phyloP scores from a whole-genome alignment of 2,329 filamentous ascomycete genomes.

The Diaporthe destruens region DNA sequence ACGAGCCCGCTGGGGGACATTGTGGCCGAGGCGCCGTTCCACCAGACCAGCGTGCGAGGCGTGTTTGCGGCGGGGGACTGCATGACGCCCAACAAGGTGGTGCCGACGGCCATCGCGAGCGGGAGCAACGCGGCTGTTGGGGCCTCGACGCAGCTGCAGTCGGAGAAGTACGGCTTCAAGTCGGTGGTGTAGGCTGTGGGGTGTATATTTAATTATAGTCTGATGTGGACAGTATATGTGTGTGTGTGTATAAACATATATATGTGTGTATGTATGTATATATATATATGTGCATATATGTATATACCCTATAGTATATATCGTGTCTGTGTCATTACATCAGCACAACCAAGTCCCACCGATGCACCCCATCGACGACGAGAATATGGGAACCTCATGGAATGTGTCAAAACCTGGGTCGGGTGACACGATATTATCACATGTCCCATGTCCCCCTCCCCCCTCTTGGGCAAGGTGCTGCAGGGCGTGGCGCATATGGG shows the following conservation, averaged over 20 bases:
- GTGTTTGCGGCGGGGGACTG: conserved; percentile 38
- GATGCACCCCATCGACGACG: not conserved
- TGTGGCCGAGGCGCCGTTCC: conserved; percentile 19
- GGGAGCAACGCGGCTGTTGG: conserved; percentile 32
- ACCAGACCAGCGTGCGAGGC: conserved; percentile 33
- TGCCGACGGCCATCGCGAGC: conserved; percentile 27
- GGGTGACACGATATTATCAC: conserved; percentile 15
- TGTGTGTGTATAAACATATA: no score
- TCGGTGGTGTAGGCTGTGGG: conserved; percentile 7
- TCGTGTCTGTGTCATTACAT: no score
- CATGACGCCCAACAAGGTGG: conserved; percentile 35
- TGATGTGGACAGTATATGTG: no score
- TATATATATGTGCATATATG: no score
- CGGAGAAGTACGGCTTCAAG: conserved; percentile 23
- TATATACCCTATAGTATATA: no score
- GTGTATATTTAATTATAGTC: no score
- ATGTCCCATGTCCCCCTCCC: no score
- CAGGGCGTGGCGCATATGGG: not conserved
- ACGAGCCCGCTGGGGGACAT: conserved; percentile 30
- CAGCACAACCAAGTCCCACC: no score
- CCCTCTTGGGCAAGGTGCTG: not conserved
- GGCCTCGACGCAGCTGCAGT: conserved; percentile 32
- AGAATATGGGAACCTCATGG: not conserved
- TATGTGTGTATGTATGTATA: no score
- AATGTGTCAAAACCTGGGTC: not conserved